phyloP scores from a whole-genome alignment of 306 rosid genomes.

The Gleditsia sinensis region DNA sequence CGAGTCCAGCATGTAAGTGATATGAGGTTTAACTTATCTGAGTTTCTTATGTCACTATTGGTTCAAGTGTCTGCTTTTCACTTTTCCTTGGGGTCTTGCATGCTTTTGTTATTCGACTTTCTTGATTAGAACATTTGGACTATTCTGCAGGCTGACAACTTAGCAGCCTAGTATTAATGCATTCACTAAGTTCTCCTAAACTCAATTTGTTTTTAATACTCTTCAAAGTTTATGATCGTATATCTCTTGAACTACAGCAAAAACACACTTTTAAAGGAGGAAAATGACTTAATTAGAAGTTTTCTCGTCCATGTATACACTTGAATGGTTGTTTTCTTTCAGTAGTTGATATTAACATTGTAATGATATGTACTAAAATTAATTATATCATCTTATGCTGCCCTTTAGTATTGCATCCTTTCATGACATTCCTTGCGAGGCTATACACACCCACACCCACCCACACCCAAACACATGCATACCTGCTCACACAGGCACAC shows the following conservation, averaged over 20 bases:
- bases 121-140: slow-evolving; percentile 13
- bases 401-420: slow-evolving; percentile 8
- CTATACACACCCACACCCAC: too few species aligned
- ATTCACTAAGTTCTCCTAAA: slow-evolving; percentile 8
- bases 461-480: too few species aligned
- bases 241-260: background rate
- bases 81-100: slow-evolving; percentile 31
- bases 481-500: too few species aligned
- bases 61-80: slow-evolving; percentile 33
- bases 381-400: slow-evolving; percentile 6
- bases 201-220: background rate
- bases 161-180: slow-evolving; percentile 28
- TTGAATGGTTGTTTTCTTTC: slow-evolving; percentile 16
- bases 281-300: slow-evolving; percentile 23
- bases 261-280: background rate
- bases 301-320: slow-evolving; percentile 1
- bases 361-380: background rate
- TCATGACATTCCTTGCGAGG: slow-evolving; percentile 14
- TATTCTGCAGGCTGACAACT: slow-evolving; percentile 24
- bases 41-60: slow-evolving; percentile 33
- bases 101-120: slow-evolving; percentile 17
- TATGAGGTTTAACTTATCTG: slow-evolving; percentile 39
- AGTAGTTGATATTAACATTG: slow-evolving; percentile 6
- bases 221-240: background rate
- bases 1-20: slow-evolving; percentile 47